Conservation (phyloP, 148 eudicot species). For the Cornus florida region DNA sequence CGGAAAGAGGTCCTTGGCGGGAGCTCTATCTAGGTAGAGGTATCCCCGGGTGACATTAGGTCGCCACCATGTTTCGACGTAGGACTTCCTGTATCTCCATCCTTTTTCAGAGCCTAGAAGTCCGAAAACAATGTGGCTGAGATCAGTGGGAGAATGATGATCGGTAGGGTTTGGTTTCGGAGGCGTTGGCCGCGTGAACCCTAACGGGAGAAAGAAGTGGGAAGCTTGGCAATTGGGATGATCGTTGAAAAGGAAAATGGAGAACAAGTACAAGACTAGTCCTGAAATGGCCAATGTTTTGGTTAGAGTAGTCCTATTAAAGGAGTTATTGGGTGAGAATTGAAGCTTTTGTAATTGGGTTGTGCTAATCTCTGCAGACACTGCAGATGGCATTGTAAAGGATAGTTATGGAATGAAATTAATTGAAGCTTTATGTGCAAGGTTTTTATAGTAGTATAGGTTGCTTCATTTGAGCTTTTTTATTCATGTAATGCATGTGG, state of each 20-base stretch:
- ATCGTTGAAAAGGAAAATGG: not conserved
- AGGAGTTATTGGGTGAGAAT: not conserved
- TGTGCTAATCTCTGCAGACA: not conserved
- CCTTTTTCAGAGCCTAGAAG: constrained; percentile 16
- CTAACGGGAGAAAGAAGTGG: not conserved
- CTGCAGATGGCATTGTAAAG: not conserved
- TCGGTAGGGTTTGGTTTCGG: not conserved
- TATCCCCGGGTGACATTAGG: constrained; percentile 25
- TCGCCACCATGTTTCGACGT: constrained; percentile 38
- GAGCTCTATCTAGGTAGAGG: constrained; percentile 20
- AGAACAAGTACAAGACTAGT: not conserved
- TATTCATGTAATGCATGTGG: no score
- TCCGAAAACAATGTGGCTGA: constrained; percentile 32
- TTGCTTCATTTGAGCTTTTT: no score
- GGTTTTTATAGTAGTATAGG: no score
- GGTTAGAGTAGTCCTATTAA: not conserved
- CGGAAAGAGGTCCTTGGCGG: constrained; percentile 23
- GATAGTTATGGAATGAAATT: not conserved
- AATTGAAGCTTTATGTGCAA: not conserved
- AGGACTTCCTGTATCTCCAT: constrained; percentile 19
- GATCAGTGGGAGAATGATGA: constrained; percentile 9
- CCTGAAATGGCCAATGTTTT: constrained; percentile 7
- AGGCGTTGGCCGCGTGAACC: not conserved
- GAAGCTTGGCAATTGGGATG: not conserved
- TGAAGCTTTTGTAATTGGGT: not conserved